Conservation (phyloP, 1,284 basidiomycete species). For the Somion occarium region DNA sequence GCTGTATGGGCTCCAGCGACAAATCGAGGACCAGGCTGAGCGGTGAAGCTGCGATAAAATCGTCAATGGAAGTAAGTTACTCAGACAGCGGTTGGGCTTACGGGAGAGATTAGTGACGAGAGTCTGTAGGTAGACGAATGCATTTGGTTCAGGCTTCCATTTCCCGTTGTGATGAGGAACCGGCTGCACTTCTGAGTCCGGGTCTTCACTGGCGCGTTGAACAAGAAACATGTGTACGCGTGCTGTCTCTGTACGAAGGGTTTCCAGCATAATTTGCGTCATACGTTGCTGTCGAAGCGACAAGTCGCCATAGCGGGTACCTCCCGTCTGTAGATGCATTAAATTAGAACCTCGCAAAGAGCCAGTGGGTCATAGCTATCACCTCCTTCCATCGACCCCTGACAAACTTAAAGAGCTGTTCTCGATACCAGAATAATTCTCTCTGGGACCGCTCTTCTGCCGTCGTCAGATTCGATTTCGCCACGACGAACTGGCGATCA, state of each 20-base stretch:
- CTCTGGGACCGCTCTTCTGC: constrained; percentile 59
- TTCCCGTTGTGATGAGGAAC: constrained; percentile 31
- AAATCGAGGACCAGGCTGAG: constrained; percentile 52
- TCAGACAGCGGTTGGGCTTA: constrained; percentile 27
- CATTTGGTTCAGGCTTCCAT: constrained; percentile 46
- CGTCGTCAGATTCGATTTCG: constrained; percentile 60
- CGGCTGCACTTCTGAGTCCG: constrained; percentile 15
- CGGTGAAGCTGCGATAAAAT: constrained; percentile 36
- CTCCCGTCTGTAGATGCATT: constrained; percentile 55
- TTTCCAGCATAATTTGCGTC: constrained; percentile 71
- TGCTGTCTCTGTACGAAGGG: constrained; percentile 61
- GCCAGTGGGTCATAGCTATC: constrained; percentile 14
- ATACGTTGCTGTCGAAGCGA: constrained; percentile 74
- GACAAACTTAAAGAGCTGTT: constrained; percentile 72
- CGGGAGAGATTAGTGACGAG: constrained; percentile 59
- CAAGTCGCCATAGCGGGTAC: constrained; percentile 68
- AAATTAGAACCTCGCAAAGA: background rate
- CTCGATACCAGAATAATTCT: constrained; percentile 92
- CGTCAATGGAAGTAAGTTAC: background rate
- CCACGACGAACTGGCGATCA: constrained; percentile 89
- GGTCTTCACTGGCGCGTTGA: constrained; percentile 27
- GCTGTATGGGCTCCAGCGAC: constrained; percentile 51
- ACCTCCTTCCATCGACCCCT: constrained; percentile 83
- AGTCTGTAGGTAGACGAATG: constrained; percentile 52
- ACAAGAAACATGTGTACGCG: constrained; percentile 55